phyloP scores from a whole-genome alignment of 352 stramenopile genomes.

The Sclerospora graminicola region DNA sequence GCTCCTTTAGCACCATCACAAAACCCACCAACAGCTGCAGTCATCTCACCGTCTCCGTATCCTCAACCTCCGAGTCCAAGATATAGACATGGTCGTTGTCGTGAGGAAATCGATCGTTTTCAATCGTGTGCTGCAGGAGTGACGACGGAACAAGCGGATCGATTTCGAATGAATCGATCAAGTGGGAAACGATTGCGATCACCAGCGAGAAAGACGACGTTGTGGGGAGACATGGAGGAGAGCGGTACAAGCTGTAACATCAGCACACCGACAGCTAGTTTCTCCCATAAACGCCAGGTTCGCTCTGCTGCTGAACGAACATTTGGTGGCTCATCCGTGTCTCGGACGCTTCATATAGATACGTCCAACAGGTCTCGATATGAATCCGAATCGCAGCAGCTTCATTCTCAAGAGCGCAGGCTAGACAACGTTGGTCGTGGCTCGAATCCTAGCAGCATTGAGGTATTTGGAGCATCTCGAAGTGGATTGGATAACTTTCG shows the following conservation, averaged over 20 bases:
- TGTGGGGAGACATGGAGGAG: slow-evolving; percentile 15
- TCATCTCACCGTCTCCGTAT: slow-evolving; percentile 7
- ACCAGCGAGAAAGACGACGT: slow-evolving; percentile 7
- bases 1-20: neutral
- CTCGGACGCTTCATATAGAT: slow-evolving; percentile 17
- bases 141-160: slow-evolving; percentile 20
- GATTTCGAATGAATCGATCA: slow-evolving; percentile 17
- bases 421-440: neutral
- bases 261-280: neutral
- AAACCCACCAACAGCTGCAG: neutral
- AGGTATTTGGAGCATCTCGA: neutral
- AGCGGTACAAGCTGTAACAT: slow-evolving; percentile 3
- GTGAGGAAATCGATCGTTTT: slow-evolving; percentile 8
- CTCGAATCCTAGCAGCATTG: neutral
- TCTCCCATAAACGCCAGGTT: slow-evolving; percentile 12
- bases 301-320: slow-evolving; percentile 9
- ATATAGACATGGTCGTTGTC: slow-evolving; percentile 17
- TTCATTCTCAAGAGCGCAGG: neutral
- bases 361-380: slow-evolving; percentile 8
- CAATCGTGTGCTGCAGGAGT: slow-evolving; percentile 15
- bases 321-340: slow-evolving; percentile 16
- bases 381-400: slow-evolving; percentile 1
- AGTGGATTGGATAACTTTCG: slow-evolving; percentile 1
- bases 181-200: slow-evolving; percentile 24
- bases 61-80: slow-evolving; percentile 7